Evolutionary conservation across 2,329 filamentous ascomycete species (phyloP).

Genomic region (Colletotrichum simmondsii): DNA sequence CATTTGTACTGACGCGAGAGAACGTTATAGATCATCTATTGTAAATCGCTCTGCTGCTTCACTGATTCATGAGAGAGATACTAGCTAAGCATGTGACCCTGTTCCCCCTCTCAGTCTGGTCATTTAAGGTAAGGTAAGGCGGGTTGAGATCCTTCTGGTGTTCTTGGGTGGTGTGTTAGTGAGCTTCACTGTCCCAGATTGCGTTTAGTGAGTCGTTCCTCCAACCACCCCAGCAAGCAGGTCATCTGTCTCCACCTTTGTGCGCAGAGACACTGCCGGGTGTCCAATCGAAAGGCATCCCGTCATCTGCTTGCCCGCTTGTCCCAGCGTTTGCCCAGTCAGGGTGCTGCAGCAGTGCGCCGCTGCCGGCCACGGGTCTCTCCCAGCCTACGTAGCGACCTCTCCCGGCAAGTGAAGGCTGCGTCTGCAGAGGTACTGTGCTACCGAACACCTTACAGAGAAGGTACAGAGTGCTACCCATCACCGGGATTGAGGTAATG

Average conservation of each 20-base stretch:
- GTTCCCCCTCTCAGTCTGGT: background rate
- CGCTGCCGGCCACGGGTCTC: conserved; percentile 27
- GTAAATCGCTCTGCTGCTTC: background rate
- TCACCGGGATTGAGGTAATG: no score
- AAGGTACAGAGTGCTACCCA: no score
- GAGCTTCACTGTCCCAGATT: conserved; percentile 11
- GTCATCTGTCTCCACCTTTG: conserved; percentile 27
- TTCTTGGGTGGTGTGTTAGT: conserved; percentile 4
- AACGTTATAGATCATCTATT: background rate
- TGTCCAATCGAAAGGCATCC: conserved; percentile 26
- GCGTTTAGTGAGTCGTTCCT: conserved; percentile 7
- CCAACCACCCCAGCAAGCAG: conserved; percentile 20
- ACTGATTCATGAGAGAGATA: background rate
- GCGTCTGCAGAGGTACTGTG: background rate
- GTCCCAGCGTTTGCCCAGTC: conserved; percentile 19
- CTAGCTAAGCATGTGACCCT: conserved; percentile 1
- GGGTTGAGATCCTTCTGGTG: background rate
- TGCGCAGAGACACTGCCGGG: conserved; percentile 5
- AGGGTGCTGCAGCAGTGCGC: conserved; percentile 16
- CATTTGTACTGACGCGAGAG: background rate
- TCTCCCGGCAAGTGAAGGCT: background rate
- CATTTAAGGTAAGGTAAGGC: background rate
- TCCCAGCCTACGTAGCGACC: background rate
- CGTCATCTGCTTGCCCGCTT: conserved; percentile 21
- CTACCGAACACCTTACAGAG: background rate